A percentile compares a stretch with the other conserved stretches of the same genome.
These are phyloP conservation scores for Tricholoma hemisulphureum DNA, from an alignment of 768 basidiomycete species.

Conservation along the genomic window DNA sequence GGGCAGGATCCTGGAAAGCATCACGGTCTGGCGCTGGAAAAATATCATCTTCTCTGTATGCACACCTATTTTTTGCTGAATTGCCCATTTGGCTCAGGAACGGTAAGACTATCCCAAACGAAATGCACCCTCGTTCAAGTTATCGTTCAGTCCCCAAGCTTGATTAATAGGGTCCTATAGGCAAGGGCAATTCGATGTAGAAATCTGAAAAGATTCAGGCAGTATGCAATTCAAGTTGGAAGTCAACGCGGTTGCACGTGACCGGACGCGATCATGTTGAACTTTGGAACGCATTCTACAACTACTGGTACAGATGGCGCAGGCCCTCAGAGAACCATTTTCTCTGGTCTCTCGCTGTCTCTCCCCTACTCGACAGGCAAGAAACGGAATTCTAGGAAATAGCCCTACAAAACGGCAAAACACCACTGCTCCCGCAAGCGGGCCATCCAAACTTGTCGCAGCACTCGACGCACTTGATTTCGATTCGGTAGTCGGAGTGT, in stretches of 20 bases:
- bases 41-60: too few relatives aligned
- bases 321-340: conserved; percentile 7
- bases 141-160: too few relatives aligned
- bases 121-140: too few relatives aligned
- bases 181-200: too few relatives aligned
- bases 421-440: not conserved
- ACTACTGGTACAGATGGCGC: conserved; percentile 2
- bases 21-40: too few relatives aligned
- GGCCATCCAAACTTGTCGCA: conserved; percentile 5
- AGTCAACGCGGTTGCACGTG: not conserved
- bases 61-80: too few relatives aligned
- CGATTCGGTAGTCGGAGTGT: not conserved
- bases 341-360: conserved; percentile 13
- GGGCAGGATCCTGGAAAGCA: too few relatives aligned
- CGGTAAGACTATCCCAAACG: too few relatives aligned
- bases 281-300: not conserved
- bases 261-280: not conserved
- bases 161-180: too few relatives aligned
- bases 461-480: conserved; percentile 6
- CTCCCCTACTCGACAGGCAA: conserved; percentile 5
- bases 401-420: conserved; percentile 8
- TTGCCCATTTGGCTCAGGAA: too few relatives aligned
- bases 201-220: too few relatives aligned
- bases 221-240: not conserved
- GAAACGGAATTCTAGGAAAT: not conserved